phyloP scores from a whole-genome alignment of 2,329 filamentous ascomycete genomes.

The Sphaerulina musiva region DNA sequence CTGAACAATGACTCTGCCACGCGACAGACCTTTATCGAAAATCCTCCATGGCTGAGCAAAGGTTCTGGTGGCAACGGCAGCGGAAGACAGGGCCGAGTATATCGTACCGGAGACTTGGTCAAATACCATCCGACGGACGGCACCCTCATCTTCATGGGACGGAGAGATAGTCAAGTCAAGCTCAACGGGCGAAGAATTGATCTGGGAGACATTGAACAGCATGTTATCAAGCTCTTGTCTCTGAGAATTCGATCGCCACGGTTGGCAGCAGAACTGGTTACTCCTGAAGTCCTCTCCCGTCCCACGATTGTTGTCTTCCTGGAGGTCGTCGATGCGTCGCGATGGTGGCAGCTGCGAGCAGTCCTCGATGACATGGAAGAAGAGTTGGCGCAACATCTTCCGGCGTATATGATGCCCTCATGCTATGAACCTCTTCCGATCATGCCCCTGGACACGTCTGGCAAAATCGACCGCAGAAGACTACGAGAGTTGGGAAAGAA shows the following conservation, averaged over 20 bases:
- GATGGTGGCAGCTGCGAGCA: too few species aligned
- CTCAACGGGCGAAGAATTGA: constrained; percentile 60
- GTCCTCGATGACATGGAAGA: too few species aligned
- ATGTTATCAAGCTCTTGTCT: constrained; percentile 1
- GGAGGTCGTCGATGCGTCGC: background rate
- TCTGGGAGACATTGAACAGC: constrained; percentile 46
- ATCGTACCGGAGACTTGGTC: constrained; percentile 52
- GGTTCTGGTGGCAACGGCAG: background rate
- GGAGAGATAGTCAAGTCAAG: constrained; percentile 54
- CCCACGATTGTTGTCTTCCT: constrained; percentile 4
- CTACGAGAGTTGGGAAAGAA: constrained; percentile 44
- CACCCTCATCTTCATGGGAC: constrained; percentile 49
- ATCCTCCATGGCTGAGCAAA: constrained; percentile 20
- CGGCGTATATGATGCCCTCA: constrained; percentile 3
- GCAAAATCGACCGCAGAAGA: constrained; percentile 59
- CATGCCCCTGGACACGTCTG: constrained; percentile 35
- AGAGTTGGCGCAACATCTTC: too few species aligned
- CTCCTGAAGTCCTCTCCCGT: background rate
- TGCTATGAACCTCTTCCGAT: background rate
- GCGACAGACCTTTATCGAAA: constrained; percentile 29
- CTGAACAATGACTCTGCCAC: constrained; percentile 31
- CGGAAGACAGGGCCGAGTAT: constrained; percentile 5
- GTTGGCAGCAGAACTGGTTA: constrained; percentile 1
- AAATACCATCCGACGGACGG: constrained; percentile 47
- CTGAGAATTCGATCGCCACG: background rate